A percentile compares a stretch with the other conserved stretches of the same genome.
Conservation (phyloP, 2,329 filamentous ascomycete genomes). For the Pseudocercospora cruenta region DNA sequence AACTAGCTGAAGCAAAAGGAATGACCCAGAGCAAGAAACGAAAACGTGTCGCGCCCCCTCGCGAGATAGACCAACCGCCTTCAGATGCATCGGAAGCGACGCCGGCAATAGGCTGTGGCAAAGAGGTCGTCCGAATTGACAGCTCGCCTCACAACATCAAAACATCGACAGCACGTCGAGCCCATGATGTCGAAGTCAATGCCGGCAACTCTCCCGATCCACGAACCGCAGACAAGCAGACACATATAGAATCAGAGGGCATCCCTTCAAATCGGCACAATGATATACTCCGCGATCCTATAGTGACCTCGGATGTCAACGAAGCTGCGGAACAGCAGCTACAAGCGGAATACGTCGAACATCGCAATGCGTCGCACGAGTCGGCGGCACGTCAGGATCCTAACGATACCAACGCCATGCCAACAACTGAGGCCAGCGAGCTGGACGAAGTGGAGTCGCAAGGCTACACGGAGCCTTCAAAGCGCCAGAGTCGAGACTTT, state of each 20-base stretch:
- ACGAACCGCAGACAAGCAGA: not conserved
- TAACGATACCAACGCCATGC: not conserved
- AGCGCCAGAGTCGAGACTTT: not conserved
- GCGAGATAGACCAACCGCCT: not conserved
- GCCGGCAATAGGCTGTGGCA: not conserved
- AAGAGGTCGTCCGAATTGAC: not conserved
- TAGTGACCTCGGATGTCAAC: conserved; percentile 31
- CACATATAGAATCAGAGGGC: not conserved
- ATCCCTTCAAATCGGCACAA: not conserved
- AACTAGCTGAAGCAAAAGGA: not conserved
- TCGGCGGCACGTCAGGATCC: not conserved
- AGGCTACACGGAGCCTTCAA: not conserved
- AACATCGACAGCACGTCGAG: not conserved
- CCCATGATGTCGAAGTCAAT: not conserved
- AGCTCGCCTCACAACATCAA: not conserved
- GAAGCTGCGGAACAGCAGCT: conserved; percentile 29
- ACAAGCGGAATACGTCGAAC: conserved; percentile 16
- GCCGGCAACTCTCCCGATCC: not conserved
- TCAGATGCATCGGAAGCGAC: not conserved
- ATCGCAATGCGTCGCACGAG: not conserved
- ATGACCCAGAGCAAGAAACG: not conserved
- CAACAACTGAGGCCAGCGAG: conserved; percentile 6
- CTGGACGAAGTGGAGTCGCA: not conserved
- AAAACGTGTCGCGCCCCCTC: not conserved
- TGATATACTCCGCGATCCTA: conserved; percentile 1